Evolutionary conservation across 225 moss, liverwort and hornwort species (phyloP).

Genomic region (Marchantia paleacea): DNA sequence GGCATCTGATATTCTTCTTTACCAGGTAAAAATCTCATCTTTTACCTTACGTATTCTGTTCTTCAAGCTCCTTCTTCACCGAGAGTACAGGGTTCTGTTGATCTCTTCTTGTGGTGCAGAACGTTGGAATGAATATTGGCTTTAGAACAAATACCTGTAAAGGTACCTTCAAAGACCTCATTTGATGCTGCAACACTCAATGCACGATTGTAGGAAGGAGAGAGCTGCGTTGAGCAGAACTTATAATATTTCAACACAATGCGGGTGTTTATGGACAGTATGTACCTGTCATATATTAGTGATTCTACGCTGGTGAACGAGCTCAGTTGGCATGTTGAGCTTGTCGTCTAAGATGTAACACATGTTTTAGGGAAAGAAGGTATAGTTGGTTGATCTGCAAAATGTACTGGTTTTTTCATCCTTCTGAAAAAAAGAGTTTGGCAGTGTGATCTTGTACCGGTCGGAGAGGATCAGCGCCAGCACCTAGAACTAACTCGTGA

Average conservation of each 20-base stretch:
- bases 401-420: too few relatives aligned
- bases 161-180: neutral
- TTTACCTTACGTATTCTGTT: neutral
- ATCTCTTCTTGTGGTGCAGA: neutral
- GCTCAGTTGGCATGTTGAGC: too few relatives aligned
- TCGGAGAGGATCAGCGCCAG: slow-evolving; percentile 98
- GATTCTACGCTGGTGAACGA: too few relatives aligned
- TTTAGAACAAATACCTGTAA: neutral
- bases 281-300: too few relatives aligned
- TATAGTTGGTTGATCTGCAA: too few relatives aligned
- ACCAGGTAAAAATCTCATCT: slow-evolving; percentile 52
- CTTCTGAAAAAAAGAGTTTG: slow-evolving; percentile 23
- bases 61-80: neutral
- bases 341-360: too few relatives aligned
- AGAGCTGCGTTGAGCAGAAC: too few relatives aligned
- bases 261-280: too few relatives aligned
- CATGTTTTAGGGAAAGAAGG: too few relatives aligned
- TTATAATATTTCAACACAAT: too few relatives aligned
- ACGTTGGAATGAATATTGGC: neutral
- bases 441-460: slow-evolving; percentile 98
- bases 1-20: slow-evolving; percentile 97
- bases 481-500: slow-evolving; percentile 95
- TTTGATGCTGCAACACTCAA: neutral
- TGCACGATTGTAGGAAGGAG: too few relatives aligned
- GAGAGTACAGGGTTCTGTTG: too few relatives aligned